These are phyloP conservation scores for Eucalyptus globulus DNA, from an alignment of 345 rosid species.

Conservation along the genomic window DNA sequence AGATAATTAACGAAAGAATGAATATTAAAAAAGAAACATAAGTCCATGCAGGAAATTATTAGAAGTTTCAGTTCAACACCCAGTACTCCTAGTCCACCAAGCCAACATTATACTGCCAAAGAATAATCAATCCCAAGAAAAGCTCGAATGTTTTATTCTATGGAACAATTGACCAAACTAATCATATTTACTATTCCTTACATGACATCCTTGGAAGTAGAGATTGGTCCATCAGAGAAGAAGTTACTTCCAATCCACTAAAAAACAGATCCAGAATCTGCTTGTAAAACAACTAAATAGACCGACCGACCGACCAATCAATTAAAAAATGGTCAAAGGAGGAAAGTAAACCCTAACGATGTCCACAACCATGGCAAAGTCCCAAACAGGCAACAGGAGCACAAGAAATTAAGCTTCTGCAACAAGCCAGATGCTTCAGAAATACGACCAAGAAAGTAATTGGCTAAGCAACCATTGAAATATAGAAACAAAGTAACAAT, in stretches of 20 bases:
- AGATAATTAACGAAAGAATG: background rate
- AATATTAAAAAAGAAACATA: background rate
- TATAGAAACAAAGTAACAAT: too few species aligned
- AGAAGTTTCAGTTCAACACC: background rate
- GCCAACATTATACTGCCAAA: background rate
- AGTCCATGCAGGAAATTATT: background rate
- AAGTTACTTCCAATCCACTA: background rate
- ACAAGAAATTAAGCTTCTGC: background rate
- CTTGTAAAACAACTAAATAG: background rate
- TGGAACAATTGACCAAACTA: too few species aligned
- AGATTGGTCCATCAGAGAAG: background rate
- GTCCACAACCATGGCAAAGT: too few species aligned
- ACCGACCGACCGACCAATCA: background rate
- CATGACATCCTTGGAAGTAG: background rate
- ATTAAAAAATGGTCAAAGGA: background rate
- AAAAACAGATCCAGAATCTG: background rate
- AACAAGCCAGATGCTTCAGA: background rate
- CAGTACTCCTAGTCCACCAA: background rate
- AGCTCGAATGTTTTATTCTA: background rate
- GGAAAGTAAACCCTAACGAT: too few species aligned
- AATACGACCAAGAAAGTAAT: background rate
- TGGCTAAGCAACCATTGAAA: too few species aligned
- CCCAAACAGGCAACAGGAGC: background rate
- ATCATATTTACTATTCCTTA: too few species aligned
- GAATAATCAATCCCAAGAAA: background rate